phyloP scores from a whole-genome alignment of 768 basidiomycete species.

The Phylloporus arenicola region DNA sequence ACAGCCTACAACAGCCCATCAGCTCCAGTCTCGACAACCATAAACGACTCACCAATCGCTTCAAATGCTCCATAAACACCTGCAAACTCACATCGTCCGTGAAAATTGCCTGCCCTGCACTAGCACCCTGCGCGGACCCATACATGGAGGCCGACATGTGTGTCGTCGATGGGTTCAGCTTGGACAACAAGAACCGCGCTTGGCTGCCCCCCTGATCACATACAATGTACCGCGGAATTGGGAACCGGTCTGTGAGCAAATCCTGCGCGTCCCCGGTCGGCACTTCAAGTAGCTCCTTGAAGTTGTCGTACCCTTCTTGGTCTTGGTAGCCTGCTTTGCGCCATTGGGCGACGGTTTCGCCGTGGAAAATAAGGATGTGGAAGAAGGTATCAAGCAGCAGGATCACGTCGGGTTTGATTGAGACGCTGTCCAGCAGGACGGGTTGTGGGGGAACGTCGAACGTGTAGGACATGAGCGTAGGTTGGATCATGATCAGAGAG shows the following conservation, averaged over 20 bases:
- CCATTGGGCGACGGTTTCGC: constrained; percentile 96
- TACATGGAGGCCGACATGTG: constrained; percentile 93
- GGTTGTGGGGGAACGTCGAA: constrained; percentile 90
- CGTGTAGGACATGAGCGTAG: constrained; percentile 97
- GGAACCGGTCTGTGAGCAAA: constrained; percentile 90
- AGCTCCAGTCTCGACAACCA: background rate
- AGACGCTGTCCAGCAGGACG: constrained; percentile 93
- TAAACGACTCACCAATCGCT: constrained; percentile 64
- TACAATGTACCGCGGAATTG: constrained; percentile 96
- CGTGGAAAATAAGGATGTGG: constrained; percentile 99
- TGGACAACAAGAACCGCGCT: constrained; percentile 94
- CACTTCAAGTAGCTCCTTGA: constrained; percentile 85
- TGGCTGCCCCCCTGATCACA: constrained; percentile 97
- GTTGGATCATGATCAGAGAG: constrained; percentile 99
- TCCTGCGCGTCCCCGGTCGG: constrained; percentile 95
- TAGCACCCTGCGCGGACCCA: constrained; percentile 62
- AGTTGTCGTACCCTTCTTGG: constrained; percentile 98
- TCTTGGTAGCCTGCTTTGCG: constrained; percentile 98
- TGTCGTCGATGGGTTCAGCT: constrained; percentile 96
- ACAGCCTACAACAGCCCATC: constrained; percentile 43
- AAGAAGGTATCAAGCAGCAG: constrained; percentile 98
- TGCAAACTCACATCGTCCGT: constrained; percentile 98
- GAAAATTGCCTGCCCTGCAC: constrained; percentile 87
- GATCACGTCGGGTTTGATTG: constrained; percentile 95
- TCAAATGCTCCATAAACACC: constrained; percentile 97